Percentiles rank a stretch among this genome's conserved stretches.
These are phyloP conservation scores for Phoma herbarum DNA, from an alignment of 2,329 filamentous ascomycete genomes.

Conservation along the genomic window DNA sequence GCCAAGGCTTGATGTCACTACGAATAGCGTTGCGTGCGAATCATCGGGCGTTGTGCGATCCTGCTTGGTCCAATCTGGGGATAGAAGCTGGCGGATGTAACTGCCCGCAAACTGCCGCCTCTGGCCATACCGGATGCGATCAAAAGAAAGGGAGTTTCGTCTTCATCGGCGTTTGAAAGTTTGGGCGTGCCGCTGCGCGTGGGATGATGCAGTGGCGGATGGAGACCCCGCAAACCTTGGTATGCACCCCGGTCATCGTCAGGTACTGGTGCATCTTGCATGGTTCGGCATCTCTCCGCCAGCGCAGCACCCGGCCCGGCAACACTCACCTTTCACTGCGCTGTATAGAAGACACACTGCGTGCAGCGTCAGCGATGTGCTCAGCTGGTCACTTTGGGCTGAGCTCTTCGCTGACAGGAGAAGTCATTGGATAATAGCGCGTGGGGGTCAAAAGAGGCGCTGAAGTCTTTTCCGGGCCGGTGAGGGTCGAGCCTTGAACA, in stretches of 20 bases:
- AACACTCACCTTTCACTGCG: constrained; percentile 21
- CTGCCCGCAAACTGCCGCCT: constrained; percentile 28
- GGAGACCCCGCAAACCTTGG: constrained; percentile 40
- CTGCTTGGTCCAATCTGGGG: constrained; percentile 27
- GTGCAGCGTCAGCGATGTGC: background rate
- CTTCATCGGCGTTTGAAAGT: constrained; percentile 47
- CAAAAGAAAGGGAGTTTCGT: constrained; percentile 18
- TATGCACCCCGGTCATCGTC: constrained; percentile 37
- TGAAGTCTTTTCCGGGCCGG: constrained; percentile 22
- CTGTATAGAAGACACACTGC: constrained; percentile 8
- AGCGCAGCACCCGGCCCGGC: constrained; percentile 25
- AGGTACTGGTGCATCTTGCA: constrained; percentile 42
- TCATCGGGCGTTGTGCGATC: constrained; percentile 31
- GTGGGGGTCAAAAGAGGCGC: constrained; percentile 43
- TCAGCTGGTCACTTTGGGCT: constrained; percentile 8
- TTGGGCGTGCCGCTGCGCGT: constrained; percentile 36
- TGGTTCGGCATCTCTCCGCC: constrained; percentile 25
- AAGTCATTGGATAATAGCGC: constrained; percentile 48
- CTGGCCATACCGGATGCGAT: constrained; percentile 16
- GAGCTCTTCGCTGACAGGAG: constrained; percentile 11
- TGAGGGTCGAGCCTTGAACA: constrained; percentile 22
- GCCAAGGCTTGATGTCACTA: constrained; percentile 48
- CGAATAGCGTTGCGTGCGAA: constrained; percentile 29
- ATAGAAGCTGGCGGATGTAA: constrained; percentile 28
- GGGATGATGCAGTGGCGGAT: constrained; percentile 44